These are phyloP conservation scores for Trifolium dubium DNA, from an alignment of 306 rosid species.

Conservation along the genomic window DNA sequence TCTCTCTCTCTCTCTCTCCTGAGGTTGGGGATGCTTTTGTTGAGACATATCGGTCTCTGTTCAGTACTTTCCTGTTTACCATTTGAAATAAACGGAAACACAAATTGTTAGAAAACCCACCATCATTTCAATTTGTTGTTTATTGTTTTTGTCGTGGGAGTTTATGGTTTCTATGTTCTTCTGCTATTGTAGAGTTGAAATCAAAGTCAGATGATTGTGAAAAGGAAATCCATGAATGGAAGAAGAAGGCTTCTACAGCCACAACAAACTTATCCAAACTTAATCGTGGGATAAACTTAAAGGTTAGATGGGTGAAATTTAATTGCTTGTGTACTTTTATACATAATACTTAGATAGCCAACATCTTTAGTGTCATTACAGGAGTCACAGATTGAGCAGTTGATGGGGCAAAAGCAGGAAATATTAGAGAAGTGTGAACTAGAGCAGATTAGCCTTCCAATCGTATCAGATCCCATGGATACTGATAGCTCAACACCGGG, in stretches of 20 bases:
- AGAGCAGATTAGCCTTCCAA: conserved; percentile 81
- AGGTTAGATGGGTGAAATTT: conserved; percentile 56
- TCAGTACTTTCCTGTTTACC: conserved; percentile 26
- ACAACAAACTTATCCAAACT: conserved; percentile 87
- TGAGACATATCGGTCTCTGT: conserved; percentile 34
- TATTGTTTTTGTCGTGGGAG: neutral
- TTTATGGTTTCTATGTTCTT: conserved; percentile 27
- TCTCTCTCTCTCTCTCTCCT: neutral
- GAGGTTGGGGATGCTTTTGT: neutral
- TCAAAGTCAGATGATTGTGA: conserved; percentile 90
- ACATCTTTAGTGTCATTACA: conserved; percentile 47
- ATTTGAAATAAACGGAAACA: conserved; percentile 33
- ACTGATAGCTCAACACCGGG: conserved; percentile 66
- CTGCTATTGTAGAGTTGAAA: conserved; percentile 72
- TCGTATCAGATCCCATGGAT: conserved; percentile 83
- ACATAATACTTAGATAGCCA: conserved; percentile 39
- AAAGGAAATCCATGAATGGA: conserved; percentile 96
- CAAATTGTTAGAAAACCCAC: conserved; percentile 17
- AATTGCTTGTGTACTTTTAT: conserved; percentile 18
- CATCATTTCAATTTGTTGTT: conserved; percentile 23
- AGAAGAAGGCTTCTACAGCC: conserved; percentile 80
- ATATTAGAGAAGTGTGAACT: conserved; percentile 87
- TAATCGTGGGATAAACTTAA: conserved; percentile 83
- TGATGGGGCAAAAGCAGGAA: conserved; percentile 76
- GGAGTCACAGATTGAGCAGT: conserved; percentile 85